A percentile compares a stretch with the other conserved stretches of the same genome.
Evolutionary conservation across 2,329 filamentous ascomycete species (phyloP).

Genomic region (Emericellopsis atlantica): DNA sequence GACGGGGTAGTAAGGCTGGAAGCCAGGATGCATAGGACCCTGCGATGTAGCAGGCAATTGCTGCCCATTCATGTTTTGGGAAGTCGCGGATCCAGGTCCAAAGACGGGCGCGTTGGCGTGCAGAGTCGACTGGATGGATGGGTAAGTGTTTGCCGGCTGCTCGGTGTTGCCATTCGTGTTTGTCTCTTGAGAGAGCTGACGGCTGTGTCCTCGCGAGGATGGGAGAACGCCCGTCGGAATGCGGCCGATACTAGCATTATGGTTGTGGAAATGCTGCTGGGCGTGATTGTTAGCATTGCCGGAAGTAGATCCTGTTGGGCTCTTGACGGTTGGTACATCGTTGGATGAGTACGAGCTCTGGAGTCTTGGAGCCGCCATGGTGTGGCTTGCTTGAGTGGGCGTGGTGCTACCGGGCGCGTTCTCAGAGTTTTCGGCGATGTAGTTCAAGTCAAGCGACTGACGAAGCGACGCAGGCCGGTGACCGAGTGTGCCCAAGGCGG

Average conservation of each 20-base stretch:
- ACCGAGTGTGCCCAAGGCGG: conserved; percentile 33
- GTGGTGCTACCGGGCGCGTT: conserved; percentile 25
- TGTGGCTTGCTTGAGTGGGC: conserved; percentile 33
- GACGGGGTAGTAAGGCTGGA: neutral
- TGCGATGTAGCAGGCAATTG: neutral
- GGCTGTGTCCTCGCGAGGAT: conserved; percentile 49
- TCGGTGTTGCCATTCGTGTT: conserved; percentile 26
- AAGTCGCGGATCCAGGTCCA: conserved; percentile 33
- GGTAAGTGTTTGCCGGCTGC: conserved; percentile 31
- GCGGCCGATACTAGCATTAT: conserved; percentile 72
- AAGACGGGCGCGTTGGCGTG: conserved; percentile 74
- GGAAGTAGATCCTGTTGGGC: conserved; percentile 34
- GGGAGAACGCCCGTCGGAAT: conserved; percentile 56
- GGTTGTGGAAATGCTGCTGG: conserved; percentile 57
- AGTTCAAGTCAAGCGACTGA: conserved; percentile 45
- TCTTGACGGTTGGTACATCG: conserved; percentile 79
- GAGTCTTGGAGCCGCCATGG: conserved; percentile 57
- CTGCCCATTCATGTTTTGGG: too few species aligned
- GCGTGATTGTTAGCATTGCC: conserved; percentile 42
- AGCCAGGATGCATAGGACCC: conserved; percentile 5
- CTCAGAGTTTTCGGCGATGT: conserved; percentile 29
- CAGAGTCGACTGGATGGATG: conserved; percentile 56
- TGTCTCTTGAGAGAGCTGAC: conserved; percentile 50
- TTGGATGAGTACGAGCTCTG: conserved; percentile 84
- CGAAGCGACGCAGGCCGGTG: conserved; percentile 34